Conservation (phyloP, 495 filamentous ascomycete species). For the Neurospora sp. region DNA sequence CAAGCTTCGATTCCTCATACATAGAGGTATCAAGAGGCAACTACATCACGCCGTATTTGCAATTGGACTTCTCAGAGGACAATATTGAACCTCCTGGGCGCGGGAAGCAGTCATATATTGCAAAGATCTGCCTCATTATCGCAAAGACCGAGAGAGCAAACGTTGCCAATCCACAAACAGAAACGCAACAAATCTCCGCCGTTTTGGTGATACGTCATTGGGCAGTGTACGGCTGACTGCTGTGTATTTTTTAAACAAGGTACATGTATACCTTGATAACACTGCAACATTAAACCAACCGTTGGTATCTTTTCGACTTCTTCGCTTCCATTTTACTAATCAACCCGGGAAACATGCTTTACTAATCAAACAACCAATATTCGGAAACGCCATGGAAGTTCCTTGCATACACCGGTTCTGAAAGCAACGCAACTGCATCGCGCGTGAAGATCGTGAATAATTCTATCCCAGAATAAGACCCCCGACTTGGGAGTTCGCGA, state of each 20-base stretch:
- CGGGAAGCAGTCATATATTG: neutral
- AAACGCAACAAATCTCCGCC: neutral
- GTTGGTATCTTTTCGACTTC: neutral
- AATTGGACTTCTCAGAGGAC: neutral
- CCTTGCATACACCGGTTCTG: neutral
- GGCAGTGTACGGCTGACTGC: neutral
- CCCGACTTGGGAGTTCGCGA: neutral
- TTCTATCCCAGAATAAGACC: too few relatives aligned
- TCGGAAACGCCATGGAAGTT: neutral
- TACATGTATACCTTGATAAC: neutral
- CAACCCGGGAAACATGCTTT: neutral
- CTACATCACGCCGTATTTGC: neutral
- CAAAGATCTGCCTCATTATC: neutral
- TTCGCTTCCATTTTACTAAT: neutral
- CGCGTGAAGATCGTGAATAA: neutral
- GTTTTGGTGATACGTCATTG: neutral
- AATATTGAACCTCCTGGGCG: neutral
- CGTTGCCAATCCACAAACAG: neutral
- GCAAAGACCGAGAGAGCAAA: neutral
- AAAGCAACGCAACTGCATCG: neutral
- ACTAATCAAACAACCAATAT: neutral
- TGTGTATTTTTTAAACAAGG: neutral
- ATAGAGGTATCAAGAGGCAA: neutral
- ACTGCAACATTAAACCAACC: neutral
- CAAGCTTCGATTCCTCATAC: neutral